Percentiles rank a stretch among this genome's conserved stretches.
These are phyloP conservation scores for Erythrophleum fordii DNA, from an alignment of 306 rosid species.

Conservation along the genomic window DNA sequence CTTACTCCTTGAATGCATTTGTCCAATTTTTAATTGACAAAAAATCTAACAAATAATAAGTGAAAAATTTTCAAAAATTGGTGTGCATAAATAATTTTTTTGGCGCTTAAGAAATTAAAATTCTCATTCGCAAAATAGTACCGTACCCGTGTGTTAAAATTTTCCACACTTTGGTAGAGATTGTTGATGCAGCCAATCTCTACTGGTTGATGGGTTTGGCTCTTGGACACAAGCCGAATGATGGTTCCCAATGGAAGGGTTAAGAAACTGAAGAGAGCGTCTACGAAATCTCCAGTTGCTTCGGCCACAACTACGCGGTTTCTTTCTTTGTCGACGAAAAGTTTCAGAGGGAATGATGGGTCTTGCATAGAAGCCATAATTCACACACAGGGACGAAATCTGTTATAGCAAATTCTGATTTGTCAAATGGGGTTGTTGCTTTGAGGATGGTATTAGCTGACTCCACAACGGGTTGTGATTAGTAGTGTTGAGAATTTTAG, in stretches of 20 bases:
- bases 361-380: background rate
- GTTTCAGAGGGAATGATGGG: background rate
- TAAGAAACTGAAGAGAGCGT: background rate
- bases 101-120: too few species aligned
- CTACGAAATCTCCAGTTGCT: background rate
- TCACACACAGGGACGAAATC: background rate
- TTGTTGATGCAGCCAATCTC: slow-evolving; percentile 1
- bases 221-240: background rate
- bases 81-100: too few species aligned
- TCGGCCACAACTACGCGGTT: background rate
- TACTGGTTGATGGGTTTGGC: background rate
- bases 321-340: slow-evolving; percentile 2
- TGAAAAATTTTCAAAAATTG: too few species aligned
- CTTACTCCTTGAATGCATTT: too few species aligned
- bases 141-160: background rate
- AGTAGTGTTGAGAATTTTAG: background rate
- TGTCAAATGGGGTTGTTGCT: background rate
- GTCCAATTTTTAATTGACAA: too few species aligned
- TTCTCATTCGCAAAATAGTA: too few species aligned
- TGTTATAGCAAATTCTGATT: background rate
- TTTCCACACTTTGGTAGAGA: background rate
- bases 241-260: background rate
- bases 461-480: background rate
- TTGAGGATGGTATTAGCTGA: background rate
- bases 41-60: too few species aligned